Evolutionary conservation across 2,329 filamentous ascomycete genomes (phyloP).

Genomic region (Neonectria punicea): DNA sequence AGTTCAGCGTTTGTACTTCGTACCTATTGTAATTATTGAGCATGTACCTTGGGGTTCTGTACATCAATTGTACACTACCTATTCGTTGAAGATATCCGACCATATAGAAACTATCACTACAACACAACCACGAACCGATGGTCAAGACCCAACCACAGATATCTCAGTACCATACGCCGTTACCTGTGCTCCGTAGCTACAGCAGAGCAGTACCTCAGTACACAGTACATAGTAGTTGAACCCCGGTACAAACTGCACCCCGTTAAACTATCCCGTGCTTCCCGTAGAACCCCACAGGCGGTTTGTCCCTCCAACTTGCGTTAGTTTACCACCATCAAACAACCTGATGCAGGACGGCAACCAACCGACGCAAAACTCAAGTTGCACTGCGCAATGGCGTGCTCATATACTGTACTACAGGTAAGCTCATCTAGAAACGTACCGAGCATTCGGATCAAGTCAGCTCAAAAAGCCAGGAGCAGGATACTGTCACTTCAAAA

Average conservation of each 20-base stretch:
- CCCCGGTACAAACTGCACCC: not conserved
- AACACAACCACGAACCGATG: not conserved
- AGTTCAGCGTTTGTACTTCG: not conserved
- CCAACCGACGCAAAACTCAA: too few species aligned
- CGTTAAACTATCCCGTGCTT: not conserved
- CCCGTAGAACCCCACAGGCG: slow-evolving; percentile 5
- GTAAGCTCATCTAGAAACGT: not conserved
- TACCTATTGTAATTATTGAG: not conserved
- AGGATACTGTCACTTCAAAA: slow-evolving; percentile 1
- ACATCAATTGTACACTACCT: not conserved
- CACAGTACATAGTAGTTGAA: not conserved
- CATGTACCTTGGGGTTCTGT: not conserved
- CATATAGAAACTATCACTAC: not conserved
- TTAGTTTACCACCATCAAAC: slow-evolving; percentile 6
- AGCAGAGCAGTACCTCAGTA: not conserved
- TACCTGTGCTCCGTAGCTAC: not conserved
- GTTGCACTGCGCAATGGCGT: not conserved
- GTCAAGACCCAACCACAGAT: not conserved
- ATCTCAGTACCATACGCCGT: not conserved
- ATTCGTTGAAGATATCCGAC: not conserved
- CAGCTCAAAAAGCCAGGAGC: not conserved
- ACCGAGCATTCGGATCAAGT: too few species aligned
- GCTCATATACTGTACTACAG: not conserved
- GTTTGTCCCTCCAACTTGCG: slow-evolving; percentile 7
- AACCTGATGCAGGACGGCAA: not conserved